A percentile compares a stretch with the other conserved stretches of the same genome.
These are phyloP conservation scores for Athelia psychrophila DNA, from an alignment of 1,284 basidiomycete genomes.

Conservation along the genomic window DNA sequence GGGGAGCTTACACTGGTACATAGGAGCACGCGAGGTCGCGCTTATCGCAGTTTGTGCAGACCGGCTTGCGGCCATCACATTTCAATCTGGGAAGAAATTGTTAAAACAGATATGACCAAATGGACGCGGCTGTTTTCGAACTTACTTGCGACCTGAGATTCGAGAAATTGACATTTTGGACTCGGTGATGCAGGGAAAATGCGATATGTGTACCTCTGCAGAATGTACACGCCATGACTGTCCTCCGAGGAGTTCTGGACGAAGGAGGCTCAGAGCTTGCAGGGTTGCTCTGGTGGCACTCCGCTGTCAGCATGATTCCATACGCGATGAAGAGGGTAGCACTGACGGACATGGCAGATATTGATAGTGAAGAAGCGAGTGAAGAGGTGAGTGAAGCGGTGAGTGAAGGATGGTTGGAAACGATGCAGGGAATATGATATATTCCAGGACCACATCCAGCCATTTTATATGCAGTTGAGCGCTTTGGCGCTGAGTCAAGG, in stretches of 20 bases:
- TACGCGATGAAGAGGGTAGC: background rate
- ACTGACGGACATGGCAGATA: background rate
- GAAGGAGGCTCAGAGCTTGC: conserved; percentile 1
- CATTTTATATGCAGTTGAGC: background rate
- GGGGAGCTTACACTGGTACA: conserved; percentile 48
- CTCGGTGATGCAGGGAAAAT: conserved; percentile 1
- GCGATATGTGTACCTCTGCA: conserved; percentile 42
- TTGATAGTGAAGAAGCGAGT: background rate
- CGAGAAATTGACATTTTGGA: background rate
- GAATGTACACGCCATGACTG: conserved; percentile 56
- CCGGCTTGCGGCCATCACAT: conserved; percentile 52
- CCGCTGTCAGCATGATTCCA: background rate
- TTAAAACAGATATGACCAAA: no score
- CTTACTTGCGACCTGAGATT: conserved; percentile 47
- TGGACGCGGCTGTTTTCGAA: no score
- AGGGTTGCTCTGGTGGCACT: background rate
- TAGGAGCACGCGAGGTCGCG: conserved; percentile 49
- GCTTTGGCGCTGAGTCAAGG: no score
- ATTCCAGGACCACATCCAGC: background rate
- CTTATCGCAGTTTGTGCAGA: conserved; percentile 51
- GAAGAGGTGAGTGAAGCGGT: no score
- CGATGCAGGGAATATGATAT: background rate
- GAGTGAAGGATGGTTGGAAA: no score
- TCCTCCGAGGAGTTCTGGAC: conserved; percentile 45
- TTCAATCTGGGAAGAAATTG: conserved; percentile 43